Base-by-base conservation (phyloP, 2,329 filamentous ascomycete species). In the Calonectria henricotiae region DNA sequence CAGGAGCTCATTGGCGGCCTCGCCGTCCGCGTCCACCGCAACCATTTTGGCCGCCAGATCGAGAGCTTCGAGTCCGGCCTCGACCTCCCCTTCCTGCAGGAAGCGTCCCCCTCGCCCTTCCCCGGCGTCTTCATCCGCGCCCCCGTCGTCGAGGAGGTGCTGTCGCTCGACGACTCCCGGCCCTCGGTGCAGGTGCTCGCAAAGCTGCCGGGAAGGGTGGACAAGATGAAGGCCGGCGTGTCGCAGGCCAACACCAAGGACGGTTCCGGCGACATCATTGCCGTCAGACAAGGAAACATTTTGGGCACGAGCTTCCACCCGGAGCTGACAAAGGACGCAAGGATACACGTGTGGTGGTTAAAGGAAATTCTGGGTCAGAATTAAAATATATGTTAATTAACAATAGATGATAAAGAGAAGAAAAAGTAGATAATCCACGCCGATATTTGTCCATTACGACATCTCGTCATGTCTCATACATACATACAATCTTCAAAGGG, bases 241-340 rank as follows among this genome's bases (percentile, higher is more conserved):
- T 80, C 83, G 35, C 77, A 85, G 76, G 81, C 82, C 30, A 78
- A 79, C 44, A 79, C 76, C 3, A 82, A 81, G 65, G 79, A 82
- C n/a, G 83, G 83, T 49, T 88, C 86, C 3, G 89, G 92, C 2
- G 93, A 97, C 75, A 96, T 98, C 62, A 91, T 98, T 62, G 96
- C 96, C 0, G 94, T 98, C 39, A 88, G 89, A 73, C 95, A 98
- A 83, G 94, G 93, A 0, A 98, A 98, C 82, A 92, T 98, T 0
- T 93, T 98, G 77, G 96, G 95, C 4, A 98, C 93, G 3, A 98
- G 95, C 78, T 99, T 98, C 80, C 96, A 98, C 78, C 96, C 96
- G 0, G 96, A 99, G 82, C 82, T 99, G 81, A 98, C 96, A 0
- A 89, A 91, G 8, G 96, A 99, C 83, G 86, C 91, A 67, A 89